Percentiles rank a stretch among this genome's conserved stretches.
Conservation (phyloP, 331 rosid genomes). For the Stylosanthes scabra region DNA sequence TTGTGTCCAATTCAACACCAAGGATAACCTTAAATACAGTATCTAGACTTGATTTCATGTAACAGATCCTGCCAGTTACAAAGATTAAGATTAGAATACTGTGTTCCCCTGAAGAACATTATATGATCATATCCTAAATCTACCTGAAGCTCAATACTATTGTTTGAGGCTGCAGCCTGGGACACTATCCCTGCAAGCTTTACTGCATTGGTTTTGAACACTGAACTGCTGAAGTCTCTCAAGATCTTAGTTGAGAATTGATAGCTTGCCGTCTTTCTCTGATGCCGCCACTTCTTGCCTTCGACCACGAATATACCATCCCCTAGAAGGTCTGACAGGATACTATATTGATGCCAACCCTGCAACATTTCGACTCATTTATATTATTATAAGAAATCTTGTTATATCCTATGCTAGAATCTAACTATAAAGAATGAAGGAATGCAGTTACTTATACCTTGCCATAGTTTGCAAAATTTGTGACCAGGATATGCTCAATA, state of each 20-base stretch:
- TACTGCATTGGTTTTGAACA: conserved; percentile 61
- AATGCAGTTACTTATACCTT: conserved; percentile 42
- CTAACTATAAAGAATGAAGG: not conserved
- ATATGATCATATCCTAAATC: not conserved
- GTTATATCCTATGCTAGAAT: not conserved
- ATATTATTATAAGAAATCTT: not conserved
- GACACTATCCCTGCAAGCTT: conserved; percentile 68
- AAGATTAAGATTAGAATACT: not conserved
- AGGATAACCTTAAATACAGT: conserved; percentile 71
- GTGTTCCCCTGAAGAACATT: not conserved
- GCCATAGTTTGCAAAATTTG: conserved; percentile 57
- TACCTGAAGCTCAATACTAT: conserved; percentile 48
- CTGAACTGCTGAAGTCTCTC: conserved; percentile 65
- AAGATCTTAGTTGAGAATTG: conserved; percentile 77
- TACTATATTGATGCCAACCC: conserved; percentile 64
- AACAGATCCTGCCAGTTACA: conserved; percentile 54
- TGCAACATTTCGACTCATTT: conserved; percentile 34
- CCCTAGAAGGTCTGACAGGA: conserved; percentile 70
- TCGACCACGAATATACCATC: conserved; percentile 84
- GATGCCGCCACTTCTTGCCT: conserved; percentile 78
- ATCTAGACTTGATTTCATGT: conserved; percentile 69
- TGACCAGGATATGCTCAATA: conserved; percentile 49
- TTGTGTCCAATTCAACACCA: conserved; percentile 75
- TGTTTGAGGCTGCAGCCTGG: conserved; percentile 56
- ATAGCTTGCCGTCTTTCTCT: conserved; percentile 75